phyloP scores from a whole-genome alignment of 768 basidiomycete genomes.

The Xerocomus potaroensis region DNA sequence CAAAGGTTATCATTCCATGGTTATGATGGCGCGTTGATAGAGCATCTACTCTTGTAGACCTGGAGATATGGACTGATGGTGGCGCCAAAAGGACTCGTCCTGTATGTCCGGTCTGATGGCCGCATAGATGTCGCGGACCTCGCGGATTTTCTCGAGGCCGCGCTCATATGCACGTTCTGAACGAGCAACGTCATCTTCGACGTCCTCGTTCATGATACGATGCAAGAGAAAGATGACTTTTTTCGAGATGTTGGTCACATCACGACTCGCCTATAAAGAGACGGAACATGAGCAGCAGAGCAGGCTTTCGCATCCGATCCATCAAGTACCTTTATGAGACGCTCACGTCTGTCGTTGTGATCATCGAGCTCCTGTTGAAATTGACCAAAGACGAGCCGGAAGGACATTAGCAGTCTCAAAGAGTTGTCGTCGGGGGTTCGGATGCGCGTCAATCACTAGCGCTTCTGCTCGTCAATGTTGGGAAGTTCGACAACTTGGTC shows the following conservation, averaged over 20 bases:
- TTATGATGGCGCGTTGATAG: background rate
- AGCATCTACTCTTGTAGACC: constrained; percentile 70
- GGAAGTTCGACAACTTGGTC: too few species aligned
- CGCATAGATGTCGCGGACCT: constrained; percentile 64
- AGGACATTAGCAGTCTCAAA: too few species aligned
- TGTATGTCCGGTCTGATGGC: constrained; percentile 56
- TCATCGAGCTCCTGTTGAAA: constrained; percentile 77
- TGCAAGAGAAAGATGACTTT: constrained; percentile 93
- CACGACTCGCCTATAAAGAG: constrained; percentile 67
- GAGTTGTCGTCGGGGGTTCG: too few species aligned
- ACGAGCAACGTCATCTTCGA: constrained; percentile 20
- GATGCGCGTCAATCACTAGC: too few species aligned
- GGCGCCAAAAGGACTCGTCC: constrained; percentile 73
- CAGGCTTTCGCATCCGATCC: constrained; percentile 2
- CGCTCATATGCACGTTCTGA: constrained; percentile 45
- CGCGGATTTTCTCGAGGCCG: constrained; percentile 57
- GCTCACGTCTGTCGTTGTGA: constrained; percentile 82
- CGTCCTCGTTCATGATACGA: constrained; percentile 52
- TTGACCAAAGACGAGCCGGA: constrained; percentile 41
- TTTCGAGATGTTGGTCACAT: constrained; percentile 89
- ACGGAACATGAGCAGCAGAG: constrained; percentile 4
- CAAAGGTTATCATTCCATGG: constrained; percentile 14
- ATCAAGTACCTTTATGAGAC: constrained; percentile 76
- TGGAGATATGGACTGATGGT: constrained; percentile 68
- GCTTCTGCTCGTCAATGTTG: too few species aligned